phyloP scores from a whole-genome alignment of 768 basidiomycete genomes.

The Leccinum disarticulatum region DNA sequence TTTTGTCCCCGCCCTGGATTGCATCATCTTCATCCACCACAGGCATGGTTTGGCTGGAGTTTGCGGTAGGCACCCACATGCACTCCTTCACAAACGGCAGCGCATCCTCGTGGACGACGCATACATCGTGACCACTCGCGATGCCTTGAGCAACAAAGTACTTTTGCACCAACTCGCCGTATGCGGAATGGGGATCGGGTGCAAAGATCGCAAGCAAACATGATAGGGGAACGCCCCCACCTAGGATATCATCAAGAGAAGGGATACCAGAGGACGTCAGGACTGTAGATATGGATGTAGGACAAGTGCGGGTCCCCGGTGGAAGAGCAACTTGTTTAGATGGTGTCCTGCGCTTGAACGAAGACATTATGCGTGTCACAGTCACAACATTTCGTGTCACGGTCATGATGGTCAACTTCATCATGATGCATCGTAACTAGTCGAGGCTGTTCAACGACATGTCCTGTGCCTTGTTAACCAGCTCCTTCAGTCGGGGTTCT shows the following conservation, averaged over 20 bases:
- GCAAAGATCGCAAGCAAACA: conserved; percentile 71
- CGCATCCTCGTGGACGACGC: conserved; percentile 62
- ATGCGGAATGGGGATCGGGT: conserved; percentile 86
- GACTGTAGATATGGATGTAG: conserved; percentile 53
- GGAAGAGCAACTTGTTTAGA: conserved; percentile 43
- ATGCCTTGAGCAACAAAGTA: conserved; percentile 92
- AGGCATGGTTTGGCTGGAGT: conserved; percentile 11
- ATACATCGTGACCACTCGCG: conserved; percentile 63
- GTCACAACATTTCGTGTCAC: conserved; percentile 14
- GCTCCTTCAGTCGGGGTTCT: conserved; percentile 9
- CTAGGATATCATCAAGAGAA: conserved; percentile 92
- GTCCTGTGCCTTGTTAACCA: conserved; percentile 14
- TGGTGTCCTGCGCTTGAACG: conserved; percentile 70
- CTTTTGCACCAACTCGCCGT: conserved; percentile 80
- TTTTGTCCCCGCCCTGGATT: conserved; percentile 52
- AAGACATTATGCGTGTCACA: conserved; percentile 50
- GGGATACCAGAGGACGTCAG: conserved; percentile 86
- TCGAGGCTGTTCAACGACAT: conserved; percentile 32
- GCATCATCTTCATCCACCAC: conserved; percentile 33
- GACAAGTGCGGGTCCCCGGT: conserved; percentile 57
- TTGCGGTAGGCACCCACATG: conserved; percentile 69
- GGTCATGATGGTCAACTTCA: too few species aligned
- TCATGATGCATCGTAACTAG: conserved; percentile 9
- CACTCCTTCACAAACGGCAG: conserved; percentile 61
- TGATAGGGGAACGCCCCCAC: conserved; percentile 85